Base-by-base conservation (phyloP, 2,329 filamentous ascomycete genomes). In the Colletotrichum karsti region DNA sequence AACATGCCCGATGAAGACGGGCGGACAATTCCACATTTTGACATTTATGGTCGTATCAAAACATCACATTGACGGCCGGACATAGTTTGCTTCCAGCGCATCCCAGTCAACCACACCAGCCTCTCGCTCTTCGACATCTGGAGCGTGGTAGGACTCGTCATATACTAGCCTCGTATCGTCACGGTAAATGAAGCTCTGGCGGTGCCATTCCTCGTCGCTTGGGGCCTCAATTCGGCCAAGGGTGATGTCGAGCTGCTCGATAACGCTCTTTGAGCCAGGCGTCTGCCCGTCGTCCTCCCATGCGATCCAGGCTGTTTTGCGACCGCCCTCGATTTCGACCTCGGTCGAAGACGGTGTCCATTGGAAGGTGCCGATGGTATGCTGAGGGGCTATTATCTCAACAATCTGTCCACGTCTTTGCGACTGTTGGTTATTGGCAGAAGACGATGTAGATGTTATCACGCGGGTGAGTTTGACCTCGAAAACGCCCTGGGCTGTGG, bases 401-500 rank as follows among this genome's bases (percentile, higher is more conserved):
- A 71, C 15, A 15, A 70, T 24, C 48, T 67, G 62, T 42, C 66
- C 30, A 56, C 59, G 26, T 28, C 58, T 20, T 37, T 70, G 53
- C 35, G 51, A 50, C 37, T 59, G 50, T 15, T 46, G 44, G 6
- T 56, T 41, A 20, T 42, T 30, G n/a, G 63, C 62, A 28, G 55
- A 20, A 20, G 48, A 62, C 12, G 50, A 67, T 7, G 37, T 61
- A 20, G 63, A 69, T 2, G 63, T 50, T 22, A 72, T 60, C 20
- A 73, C 72, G 26, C 73, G 72, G 54, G 69, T 70, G 42, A 74
- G 63, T 42, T 67, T 69, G 13, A 79, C 78, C 54, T 79, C 78
- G 60, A 80, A 81, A 42, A 69, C 72, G 1, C 78, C 78, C 44
- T 44, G 56, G 2, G 51, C 41, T 13, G 77, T 79, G 7, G 78